Conservation (phyloP, 257 asterid species). For the Scutellaria minor region DNA sequence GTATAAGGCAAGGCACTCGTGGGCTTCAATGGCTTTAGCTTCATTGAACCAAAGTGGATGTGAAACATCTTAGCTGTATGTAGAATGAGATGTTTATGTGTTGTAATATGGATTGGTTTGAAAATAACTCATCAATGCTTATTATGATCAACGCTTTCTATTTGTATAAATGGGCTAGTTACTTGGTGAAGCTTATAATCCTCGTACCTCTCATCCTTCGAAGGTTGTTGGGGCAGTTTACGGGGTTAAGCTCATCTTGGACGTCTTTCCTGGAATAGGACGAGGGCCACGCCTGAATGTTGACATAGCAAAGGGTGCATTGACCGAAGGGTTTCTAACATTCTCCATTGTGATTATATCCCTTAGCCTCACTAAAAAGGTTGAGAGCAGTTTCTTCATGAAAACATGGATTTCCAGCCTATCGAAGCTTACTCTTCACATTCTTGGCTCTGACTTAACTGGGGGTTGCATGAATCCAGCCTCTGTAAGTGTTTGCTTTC, state of each 20-base stretch:
- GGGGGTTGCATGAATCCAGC: constrained; percentile 96
- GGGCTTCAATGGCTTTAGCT: too few relatives aligned
- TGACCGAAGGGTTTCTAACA: constrained; percentile 72
- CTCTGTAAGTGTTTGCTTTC: constrained; percentile 55
- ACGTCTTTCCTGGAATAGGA: constrained; percentile 61
- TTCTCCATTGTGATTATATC: constrained; percentile 61
- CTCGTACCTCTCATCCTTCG: neutral
- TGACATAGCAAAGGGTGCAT: constrained; percentile 69
- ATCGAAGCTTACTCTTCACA: constrained; percentile 70
- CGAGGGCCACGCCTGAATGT: constrained; percentile 68
- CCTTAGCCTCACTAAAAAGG: constrained; percentile 54
- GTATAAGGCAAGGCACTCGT: too few relatives aligned
- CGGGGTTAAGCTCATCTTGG: constrained; percentile 65
- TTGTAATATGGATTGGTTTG: too few relatives aligned
- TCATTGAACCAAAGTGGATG: too few relatives aligned
- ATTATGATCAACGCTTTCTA: neutral
- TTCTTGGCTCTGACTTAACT: constrained; percentile 85
- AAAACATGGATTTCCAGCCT: constrained; percentile 84
- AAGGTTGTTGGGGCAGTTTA: constrained; percentile 72
- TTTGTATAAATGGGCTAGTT: neutral
- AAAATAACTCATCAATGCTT: neutral
- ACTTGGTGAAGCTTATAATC: neutral
- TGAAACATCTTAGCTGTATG: too few relatives aligned
- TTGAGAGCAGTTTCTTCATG: constrained; percentile 56
- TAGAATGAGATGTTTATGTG: too few relatives aligned